Conservation (phyloP, 768 basidiomycete species). For the Lactifluus volemus region DNA sequence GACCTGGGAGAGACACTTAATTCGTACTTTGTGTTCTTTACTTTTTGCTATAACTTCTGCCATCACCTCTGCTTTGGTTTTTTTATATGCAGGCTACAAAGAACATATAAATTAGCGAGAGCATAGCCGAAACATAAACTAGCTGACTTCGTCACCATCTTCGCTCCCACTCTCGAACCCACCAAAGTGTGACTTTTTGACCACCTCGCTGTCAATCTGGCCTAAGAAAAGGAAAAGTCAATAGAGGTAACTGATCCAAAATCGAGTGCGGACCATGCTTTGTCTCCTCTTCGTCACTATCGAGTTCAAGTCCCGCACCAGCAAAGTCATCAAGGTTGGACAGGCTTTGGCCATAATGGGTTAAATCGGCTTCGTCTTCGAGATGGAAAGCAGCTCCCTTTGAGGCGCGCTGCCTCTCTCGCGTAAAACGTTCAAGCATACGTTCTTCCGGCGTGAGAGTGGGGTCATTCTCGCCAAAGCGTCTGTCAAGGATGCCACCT, state of each 20-base stretch:
- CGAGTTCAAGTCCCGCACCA: slow-evolving; percentile 50
- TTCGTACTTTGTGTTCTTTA: slow-evolving; percentile 82
- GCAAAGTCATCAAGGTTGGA: slow-evolving; percentile 83
- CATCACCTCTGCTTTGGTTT: slow-evolving; percentile 95
- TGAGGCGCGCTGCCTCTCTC: slow-evolving; percentile 72
- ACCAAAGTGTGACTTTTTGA: slow-evolving; percentile 71
- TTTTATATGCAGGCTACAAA: slow-evolving; percentile 69
- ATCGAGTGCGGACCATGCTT: slow-evolving; percentile 28
- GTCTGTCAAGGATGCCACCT: slow-evolving; percentile 85
- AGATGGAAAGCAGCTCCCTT: slow-evolving; percentile 80
- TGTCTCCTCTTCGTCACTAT: slow-evolving; percentile 48
- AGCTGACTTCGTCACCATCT: slow-evolving; percentile 38
- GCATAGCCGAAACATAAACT: background rate
- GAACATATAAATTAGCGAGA: slow-evolving; percentile 4
- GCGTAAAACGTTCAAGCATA: slow-evolving; percentile 93
- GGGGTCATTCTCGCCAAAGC: slow-evolving; percentile 94
- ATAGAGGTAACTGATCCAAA: background rate
- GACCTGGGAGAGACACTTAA: background rate
- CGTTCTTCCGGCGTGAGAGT: slow-evolving; percentile 91
- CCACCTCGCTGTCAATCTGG: slow-evolving; percentile 58
- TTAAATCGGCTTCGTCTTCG: slow-evolving; percentile 85
- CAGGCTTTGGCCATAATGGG: slow-evolving; percentile 84
- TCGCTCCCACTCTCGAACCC: slow-evolving; percentile 72
- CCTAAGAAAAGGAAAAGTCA: slow-evolving; percentile 30
- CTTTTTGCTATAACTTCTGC: slow-evolving; percentile 95